Conservation (phyloP, 169 alveolate species). For the Eimeria acervulina region DNA sequence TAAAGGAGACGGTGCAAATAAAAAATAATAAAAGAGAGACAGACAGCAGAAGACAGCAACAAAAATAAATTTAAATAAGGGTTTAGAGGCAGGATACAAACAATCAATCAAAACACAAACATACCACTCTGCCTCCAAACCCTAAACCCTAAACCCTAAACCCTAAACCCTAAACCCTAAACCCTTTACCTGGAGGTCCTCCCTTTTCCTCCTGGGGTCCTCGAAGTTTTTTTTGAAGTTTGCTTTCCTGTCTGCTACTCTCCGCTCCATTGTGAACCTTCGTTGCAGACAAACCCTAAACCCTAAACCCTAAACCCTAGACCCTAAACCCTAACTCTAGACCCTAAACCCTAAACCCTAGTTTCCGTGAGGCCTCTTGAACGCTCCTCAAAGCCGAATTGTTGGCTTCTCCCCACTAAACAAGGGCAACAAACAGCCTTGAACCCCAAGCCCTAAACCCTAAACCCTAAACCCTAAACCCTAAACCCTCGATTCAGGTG, state of each 20-base stretch:
- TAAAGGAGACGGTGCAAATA: too few relatives aligned
- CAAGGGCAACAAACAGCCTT: neutral
- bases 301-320: constrained; percentile 27
- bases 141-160: constrained; percentile 22
- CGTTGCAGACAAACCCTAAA: neutral
- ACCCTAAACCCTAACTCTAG: too few relatives aligned
- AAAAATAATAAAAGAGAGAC: too few relatives aligned
- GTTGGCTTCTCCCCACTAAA: neutral
- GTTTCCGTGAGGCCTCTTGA: neutral
- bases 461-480: neutral
- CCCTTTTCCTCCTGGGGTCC: constrained; percentile 95
- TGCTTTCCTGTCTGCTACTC: constrained; percentile 79
- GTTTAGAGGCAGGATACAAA: too few relatives aligned
- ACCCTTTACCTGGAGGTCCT: constrained; percentile 90
- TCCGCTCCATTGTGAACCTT: constrained; percentile 77
- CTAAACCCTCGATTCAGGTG: neutral
- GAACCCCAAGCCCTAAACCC: neutral
- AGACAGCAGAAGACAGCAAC: too few relatives aligned
- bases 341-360: constrained; percentile 1
- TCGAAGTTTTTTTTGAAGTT: constrained; percentile 88
- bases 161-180: constrained; percentile 15
- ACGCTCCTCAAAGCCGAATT: neutral
- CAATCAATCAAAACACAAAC: too few relatives aligned
- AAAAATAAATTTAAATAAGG: too few relatives aligned
- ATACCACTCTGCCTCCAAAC: too few relatives aligned